Percentiles rank a stretch among this genome's conserved stretches.
Evolutionary conservation across 2,329 filamentous ascomycete genomes (phyloP).

Genomic region (Parascedosporium putredinis): DNA sequence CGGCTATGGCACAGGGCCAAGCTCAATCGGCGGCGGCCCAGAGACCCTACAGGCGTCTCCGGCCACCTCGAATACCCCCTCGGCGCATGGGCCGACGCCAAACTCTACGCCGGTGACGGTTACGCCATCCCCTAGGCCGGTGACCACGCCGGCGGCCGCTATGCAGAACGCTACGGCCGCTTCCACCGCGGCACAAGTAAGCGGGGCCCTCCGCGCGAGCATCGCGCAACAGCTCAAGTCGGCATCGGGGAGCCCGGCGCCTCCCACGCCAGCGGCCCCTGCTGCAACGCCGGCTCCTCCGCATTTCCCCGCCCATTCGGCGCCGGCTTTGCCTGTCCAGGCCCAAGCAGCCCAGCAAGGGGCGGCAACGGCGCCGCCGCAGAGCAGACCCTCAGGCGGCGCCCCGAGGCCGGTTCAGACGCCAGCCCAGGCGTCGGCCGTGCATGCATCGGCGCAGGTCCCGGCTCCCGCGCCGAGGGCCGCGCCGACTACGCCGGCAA

Average conservation of each 20-base stretch:
- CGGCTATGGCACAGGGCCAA: constrained; percentile 6
- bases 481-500: neutral
- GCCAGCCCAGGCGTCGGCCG: neutral
- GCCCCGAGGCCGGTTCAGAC: constrained; percentile 2
- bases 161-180: neutral
- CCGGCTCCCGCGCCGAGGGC: neutral
- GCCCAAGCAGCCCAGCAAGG: neutral
- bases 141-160: neutral
- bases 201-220: neutral
- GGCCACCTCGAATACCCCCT: neutral
- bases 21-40: constrained; percentile 3
- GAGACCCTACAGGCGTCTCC: constrained; percentile 8
- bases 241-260: neutral
- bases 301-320: neutral
- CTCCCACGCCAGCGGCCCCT: neutral
- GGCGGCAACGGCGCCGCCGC: neutral
- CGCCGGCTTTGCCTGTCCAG: neutral
- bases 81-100: neutral
- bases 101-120: neutral
- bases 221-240: neutral
- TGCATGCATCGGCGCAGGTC: neutral
- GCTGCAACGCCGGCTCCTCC: neutral
- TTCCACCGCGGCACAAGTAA: neutral
- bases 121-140: neutral
- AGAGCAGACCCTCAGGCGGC: neutral